Conservation (phyloP, 2,329 filamentous ascomycete species). For the Lachnellula hyalina region DNA sequence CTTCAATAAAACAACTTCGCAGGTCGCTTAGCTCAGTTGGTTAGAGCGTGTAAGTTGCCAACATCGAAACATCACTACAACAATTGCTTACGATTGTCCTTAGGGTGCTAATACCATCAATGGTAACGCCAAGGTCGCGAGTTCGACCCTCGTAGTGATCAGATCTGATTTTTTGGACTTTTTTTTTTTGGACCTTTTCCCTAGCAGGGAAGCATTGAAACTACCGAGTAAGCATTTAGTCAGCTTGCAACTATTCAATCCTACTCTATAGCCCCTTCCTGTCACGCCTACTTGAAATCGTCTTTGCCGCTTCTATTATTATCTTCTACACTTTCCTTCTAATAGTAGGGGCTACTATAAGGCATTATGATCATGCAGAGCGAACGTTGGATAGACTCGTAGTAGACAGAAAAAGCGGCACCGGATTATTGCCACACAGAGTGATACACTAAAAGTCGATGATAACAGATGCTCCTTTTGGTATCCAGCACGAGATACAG, state of each 20-base stretch:
- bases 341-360: no score
- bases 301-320: neutral
- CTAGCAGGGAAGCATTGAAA: no score
- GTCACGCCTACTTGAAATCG: no score
- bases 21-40: neutral
- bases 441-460: no score
- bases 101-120: neutral
- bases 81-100: neutral
- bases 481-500: no score
- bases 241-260: neutral
- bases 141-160: slow-evolving; percentile 10
- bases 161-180: neutral
- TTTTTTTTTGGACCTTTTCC: neutral
- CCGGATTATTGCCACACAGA: no score
- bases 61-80: neutral
- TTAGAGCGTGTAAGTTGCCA: neutral
- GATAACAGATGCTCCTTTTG: no score
- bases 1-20: no score
- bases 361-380: no score
- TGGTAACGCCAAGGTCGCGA: neutral
- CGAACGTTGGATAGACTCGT: no score
- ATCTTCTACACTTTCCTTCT: no score
- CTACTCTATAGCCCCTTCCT: neutral
- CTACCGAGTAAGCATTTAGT: neutral
- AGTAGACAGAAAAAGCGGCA: no score